These are phyloP conservation scores for Talaromyces sp. DNA, from an alignment of 2,329 filamentous ascomycete genomes.

Conservation along the genomic window DNA sequence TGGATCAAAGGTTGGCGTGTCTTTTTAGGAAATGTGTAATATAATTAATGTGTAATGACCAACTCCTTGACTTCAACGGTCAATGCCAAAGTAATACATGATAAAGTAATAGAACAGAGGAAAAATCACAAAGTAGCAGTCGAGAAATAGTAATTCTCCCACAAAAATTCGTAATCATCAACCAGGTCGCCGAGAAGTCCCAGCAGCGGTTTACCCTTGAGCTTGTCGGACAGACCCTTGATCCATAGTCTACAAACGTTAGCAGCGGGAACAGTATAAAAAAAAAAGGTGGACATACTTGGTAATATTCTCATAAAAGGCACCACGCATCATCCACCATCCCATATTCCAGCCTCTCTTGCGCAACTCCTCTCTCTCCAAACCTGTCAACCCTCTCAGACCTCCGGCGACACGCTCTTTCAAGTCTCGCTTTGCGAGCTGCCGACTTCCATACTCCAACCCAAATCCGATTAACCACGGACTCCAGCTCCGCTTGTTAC, in stretches of 20 bases:
- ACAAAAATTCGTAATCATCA: conserved; percentile 95
- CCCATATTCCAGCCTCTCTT: conserved; percentile 84
- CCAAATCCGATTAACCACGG: conserved; percentile 85
- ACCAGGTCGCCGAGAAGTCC: conserved; percentile 77
- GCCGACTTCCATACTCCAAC: conserved; percentile 83
- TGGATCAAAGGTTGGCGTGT: conserved; percentile 62
- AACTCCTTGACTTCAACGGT: not conserved
- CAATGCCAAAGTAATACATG: not conserved
- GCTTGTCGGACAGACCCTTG: conserved; percentile 63
- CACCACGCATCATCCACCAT: conserved; percentile 97
- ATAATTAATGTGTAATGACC: not conserved
- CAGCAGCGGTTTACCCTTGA: conserved; percentile 68
- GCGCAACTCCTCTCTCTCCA: conserved; percentile 85
- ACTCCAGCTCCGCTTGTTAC: conserved; percentile 74
- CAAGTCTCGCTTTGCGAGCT: conserved; percentile 66
- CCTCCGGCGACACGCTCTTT: conserved; percentile 60
- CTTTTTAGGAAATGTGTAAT: conserved; percentile 50
- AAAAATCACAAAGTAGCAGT: conserved; percentile 47
- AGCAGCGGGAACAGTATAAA: not conserved
- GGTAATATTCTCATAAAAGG: conserved; percentile 90
- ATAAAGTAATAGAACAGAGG: conserved; percentile 1
- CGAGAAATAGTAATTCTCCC: conserved; percentile 95
- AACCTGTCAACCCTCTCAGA: conserved; percentile 67
- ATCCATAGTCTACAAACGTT: conserved; percentile 46
- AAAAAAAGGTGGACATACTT: conserved; percentile 40